These are phyloP conservation scores for Bocquillonia castaneifolia DNA, from an alignment of 441 rosid genomes.

Conservation along the genomic window DNA sequence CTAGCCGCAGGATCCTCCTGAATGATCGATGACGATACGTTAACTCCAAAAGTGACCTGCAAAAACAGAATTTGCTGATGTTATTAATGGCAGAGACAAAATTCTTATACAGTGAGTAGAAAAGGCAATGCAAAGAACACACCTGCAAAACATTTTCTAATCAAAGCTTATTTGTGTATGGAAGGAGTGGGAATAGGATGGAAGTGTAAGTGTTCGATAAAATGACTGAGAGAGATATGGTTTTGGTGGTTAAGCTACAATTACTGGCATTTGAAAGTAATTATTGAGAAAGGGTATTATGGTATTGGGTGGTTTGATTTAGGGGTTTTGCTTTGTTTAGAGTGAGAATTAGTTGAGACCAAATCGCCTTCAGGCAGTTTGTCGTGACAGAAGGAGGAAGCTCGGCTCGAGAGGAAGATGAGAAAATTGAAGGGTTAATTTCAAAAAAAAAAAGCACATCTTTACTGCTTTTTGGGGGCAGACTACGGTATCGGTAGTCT, in stretches of 20 bases:
- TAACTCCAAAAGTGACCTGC: constrained; percentile 63
- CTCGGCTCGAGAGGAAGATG: too few species aligned
- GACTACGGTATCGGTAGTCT: too few species aligned
- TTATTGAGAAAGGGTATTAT: background rate
- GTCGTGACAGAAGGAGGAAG: too few species aligned
- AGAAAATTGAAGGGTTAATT: too few species aligned
- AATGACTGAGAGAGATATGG: constrained; percentile 22
- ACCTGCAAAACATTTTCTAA: constrained; percentile 43
- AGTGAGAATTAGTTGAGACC: too few species aligned
- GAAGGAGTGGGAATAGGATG: background rate
- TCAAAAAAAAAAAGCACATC: too few species aligned
- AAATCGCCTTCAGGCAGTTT: too few species aligned
- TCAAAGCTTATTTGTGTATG: background rate
- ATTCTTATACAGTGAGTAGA: background rate
- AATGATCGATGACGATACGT: constrained; percentile 46
- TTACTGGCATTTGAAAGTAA: background rate
- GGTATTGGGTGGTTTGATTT: background rate
- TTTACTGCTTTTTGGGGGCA: too few species aligned
- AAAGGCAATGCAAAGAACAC: background rate
- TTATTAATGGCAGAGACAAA: background rate
- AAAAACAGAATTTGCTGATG: background rate
- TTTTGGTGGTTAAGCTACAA: background rate
- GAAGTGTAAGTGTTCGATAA: constrained; percentile 25
- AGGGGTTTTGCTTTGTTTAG: too few species aligned
- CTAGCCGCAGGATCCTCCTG: constrained; percentile 44